A percentile compares a stretch with the other conserved stretches of the same genome.
Conservation (phyloP, 768 basidiomycete species). For the Pleurotus eryngii region DNA sequence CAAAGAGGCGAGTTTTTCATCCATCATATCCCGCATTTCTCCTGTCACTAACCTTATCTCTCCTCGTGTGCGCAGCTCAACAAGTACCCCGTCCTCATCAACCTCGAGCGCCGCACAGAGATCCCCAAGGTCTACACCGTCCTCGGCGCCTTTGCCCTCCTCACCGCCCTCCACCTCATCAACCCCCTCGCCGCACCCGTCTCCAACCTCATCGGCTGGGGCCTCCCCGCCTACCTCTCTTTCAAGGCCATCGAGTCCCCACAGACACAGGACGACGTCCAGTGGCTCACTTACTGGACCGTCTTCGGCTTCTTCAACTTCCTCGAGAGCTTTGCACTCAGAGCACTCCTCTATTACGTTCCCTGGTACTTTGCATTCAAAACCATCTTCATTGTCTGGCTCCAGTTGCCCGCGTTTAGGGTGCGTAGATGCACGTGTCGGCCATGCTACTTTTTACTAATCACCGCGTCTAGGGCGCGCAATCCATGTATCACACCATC, state of each 20-base stretch:
- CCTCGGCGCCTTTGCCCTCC: conserved; percentile 63
- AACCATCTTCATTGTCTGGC: conserved; percentile 87
- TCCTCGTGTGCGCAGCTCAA: conserved; percentile 45
- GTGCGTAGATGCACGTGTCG: conserved; percentile 43
- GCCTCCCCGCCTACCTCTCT: conserved; percentile 90
- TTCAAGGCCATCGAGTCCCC: conserved; percentile 91
- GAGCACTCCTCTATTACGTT: conserved; percentile 84
- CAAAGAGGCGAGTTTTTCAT: conserved; percentile 73
- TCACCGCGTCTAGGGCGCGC: conserved; percentile 70
- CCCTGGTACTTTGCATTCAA: conserved; percentile 96
- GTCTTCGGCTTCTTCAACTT: conserved; percentile 94
- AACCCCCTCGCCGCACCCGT: conserved; percentile 90
- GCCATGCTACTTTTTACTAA: background rate
- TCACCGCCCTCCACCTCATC: conserved; percentile 75
- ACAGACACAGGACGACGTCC: conserved; percentile 79
- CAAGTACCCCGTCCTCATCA: conserved; percentile 84
- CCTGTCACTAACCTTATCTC: conserved; percentile 6
- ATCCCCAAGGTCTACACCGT: conserved; percentile 91
- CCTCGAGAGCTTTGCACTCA: conserved; percentile 80
- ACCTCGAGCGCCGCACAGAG: conserved; percentile 85
- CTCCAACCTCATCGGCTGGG: conserved; percentile 95
- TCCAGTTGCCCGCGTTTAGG: conserved; percentile 82
- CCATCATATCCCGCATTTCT: background rate
- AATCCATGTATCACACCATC: conserved; percentile 70
- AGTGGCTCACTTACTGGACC: conserved; percentile 99